Evolutionary conservation across 2,329 filamentous ascomycete genomes (phyloP).

Genomic region (Nemania sp.): DNA sequence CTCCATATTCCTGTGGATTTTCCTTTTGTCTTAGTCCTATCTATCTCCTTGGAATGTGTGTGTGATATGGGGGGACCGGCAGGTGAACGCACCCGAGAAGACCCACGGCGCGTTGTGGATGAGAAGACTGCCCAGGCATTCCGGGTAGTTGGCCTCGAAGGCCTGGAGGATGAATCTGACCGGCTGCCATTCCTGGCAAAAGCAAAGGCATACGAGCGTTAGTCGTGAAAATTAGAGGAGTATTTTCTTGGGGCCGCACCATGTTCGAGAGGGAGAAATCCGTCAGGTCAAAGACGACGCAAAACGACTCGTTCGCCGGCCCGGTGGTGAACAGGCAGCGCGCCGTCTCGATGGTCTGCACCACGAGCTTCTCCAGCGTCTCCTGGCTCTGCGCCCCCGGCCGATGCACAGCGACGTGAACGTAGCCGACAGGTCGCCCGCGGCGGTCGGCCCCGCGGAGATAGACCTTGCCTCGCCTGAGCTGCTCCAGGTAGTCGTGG

Average conservation of each 20-base stretch:
- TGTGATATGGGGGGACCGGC: not conserved
- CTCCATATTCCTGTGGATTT: slow-evolving; percentile 74
- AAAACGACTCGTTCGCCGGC: slow-evolving; percentile 80
- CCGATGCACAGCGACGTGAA: slow-evolving; percentile 80
- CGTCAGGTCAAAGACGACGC: slow-evolving; percentile 92
- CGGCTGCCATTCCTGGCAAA: slow-evolving; percentile 76
- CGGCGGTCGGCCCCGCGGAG: slow-evolving; percentile 81
- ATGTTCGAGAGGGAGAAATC: slow-evolving; percentile 91
- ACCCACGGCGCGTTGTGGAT: slow-evolving; percentile 95
- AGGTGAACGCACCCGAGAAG: slow-evolving; percentile 71
- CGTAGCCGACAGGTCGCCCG: slow-evolving; percentile 81
- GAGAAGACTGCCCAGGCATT: slow-evolving; percentile 82
- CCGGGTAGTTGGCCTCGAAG: slow-evolving; percentile 96
- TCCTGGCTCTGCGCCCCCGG: slow-evolving; percentile 78
- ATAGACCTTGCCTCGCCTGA: slow-evolving; percentile 87
- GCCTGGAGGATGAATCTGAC: slow-evolving; percentile 99
- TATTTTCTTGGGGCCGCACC: slow-evolving; percentile 54
- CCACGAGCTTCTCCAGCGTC: slow-evolving; percentile 81
- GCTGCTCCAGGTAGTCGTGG: slow-evolving; percentile 77
- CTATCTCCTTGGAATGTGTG: not conserved
- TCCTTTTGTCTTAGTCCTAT: not conserved
- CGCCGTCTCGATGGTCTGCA: slow-evolving; percentile 89
- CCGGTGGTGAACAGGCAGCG: slow-evolving; percentile 68
- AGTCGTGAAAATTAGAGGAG: too few species aligned
- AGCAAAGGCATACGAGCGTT: too few species aligned